A percentile compares a stretch with the other conserved stretches of the same genome.
phyloP scores from a whole-genome alignment of 2,329 filamentous ascomycete species.

The Herpotrichia juniperi region DNA sequence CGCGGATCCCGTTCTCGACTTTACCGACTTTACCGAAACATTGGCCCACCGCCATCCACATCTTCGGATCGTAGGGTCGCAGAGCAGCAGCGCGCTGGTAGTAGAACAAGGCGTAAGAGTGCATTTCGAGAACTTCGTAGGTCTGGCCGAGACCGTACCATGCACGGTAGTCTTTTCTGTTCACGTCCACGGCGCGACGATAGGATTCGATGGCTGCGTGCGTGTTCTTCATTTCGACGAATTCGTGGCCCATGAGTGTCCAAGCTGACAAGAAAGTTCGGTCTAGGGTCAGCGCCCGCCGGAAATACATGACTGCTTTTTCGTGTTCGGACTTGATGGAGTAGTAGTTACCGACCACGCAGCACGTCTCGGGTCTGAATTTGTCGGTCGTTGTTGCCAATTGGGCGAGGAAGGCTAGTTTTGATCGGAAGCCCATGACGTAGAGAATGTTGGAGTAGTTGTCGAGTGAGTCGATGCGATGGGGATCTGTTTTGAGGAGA shows the following conservation, averaged over 20 bases:
- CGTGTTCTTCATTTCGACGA: conserved; percentile 97
- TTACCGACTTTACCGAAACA: conserved; percentile 91
- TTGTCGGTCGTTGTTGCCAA: conserved; percentile 91
- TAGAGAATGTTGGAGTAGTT: conserved; percentile 98
- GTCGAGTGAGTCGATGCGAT: conserved; percentile 86
- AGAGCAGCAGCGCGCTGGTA: conserved; percentile 94
- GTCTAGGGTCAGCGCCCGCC: conserved; percentile 87
- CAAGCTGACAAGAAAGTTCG: conserved; percentile 91
- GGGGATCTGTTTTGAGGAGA: conserved; percentile 69
- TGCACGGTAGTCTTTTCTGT: conserved; percentile 92
- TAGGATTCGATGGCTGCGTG: conserved; percentile 98
- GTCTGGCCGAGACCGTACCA: conserved; percentile 98
- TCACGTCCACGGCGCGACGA: conserved; percentile 91
- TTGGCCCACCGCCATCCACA: conserved; percentile 96
- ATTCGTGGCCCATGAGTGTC: conserved; percentile 99
- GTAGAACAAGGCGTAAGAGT: conserved; percentile 96
- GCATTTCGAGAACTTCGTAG: conserved; percentile 97
- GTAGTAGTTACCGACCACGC: conserved; percentile 97
- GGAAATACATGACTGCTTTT: conserved; percentile 97
- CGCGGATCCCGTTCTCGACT: conserved; percentile 88
- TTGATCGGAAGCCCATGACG: conserved; percentile 85
- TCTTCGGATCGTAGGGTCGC: conserved; percentile 95
- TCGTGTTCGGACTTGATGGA: conserved; percentile 93
- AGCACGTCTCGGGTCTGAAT: conserved; percentile 95
- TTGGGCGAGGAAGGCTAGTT: conserved; percentile 90